Base-by-base conservation (phyloP, 169 alveolate species). In the Babesia bigemina region DNA sequence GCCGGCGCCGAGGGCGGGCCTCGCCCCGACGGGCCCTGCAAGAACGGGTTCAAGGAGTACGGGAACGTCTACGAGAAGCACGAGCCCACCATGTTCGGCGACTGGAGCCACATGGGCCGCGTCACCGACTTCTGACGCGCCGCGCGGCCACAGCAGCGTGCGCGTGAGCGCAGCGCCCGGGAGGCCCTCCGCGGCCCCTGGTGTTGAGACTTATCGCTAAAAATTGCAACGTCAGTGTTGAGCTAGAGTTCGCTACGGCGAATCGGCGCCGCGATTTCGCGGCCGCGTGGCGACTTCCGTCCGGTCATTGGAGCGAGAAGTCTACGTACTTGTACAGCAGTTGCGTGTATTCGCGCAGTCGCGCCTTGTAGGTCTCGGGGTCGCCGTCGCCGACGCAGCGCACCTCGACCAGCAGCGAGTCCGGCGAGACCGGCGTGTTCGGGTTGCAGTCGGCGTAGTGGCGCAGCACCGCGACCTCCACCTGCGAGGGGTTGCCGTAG, bases 11-110 rank as follows among this genome's bases (percentile, higher is more conserved):
- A 42, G 50, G 33, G 4, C 1, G 55, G 7, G 19, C 2, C 42
- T n/a, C 36, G 3, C 22, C 0, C 53, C 8, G 28, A 14, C 53
- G 45, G 55, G 19, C 24, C 53, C 12, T 17, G 29, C 22, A 16
- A 3, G 49, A 67, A 29, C 19, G 76, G 76, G 16, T 74, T 62
- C 77, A 81, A 81, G 52, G 93, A 88, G 70, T 76, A 24, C 66
- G 93, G 93, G 56, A 62, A 79, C 75, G 83, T 78, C 50, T 88
- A 79, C 63, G 86, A 75, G 44, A 88, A 85, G 77, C 93, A 88
- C 56, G 93, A 88, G 65, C 93, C 93, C 66, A 88, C 93, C 21
- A 85, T 88, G 93, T 85, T 85, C 65, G 93, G 93, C 52, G 93
- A 88, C 73, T 88, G 93, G 93, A 66, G 91, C 28, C 93, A 88